Conservation (phyloP, 345 rosid species). For the Euphorbia tirucalli region DNA sequence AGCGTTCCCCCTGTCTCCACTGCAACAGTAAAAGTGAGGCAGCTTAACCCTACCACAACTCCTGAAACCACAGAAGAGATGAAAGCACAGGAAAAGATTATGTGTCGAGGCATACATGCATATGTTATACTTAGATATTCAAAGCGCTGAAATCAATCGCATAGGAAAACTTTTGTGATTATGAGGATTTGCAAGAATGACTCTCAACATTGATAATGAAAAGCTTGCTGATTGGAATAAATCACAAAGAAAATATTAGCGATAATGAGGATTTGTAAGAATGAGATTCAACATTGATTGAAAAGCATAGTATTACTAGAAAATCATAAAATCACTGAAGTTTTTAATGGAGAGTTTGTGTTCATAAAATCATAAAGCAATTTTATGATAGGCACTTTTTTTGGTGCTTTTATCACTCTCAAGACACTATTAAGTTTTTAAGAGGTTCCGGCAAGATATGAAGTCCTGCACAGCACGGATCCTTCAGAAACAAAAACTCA, state of each 20-base stretch:
- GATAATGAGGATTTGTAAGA: background rate
- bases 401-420: background rate
- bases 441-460: background rate
- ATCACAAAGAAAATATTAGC: background rate
- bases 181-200: background rate
- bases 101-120: background rate
- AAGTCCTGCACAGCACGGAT: background rate
- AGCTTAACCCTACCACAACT: constrained; percentile 83
- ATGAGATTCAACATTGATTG: background rate
- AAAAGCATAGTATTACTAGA: background rate
- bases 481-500: background rate
- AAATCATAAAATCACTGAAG: background rate
- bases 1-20: constrained; percentile 56
- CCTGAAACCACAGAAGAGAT: constrained; percentile 40
- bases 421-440: background rate
- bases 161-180: background rate
- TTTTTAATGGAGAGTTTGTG: too few species aligned
- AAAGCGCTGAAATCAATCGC: background rate
- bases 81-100: background rate
- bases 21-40: constrained; percentile 95
- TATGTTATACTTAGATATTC: background rate
- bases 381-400: background rate
- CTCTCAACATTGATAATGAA: background rate
- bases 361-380: background rate
- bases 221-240: background rate